Evolutionary conservation across 2,329 filamentous ascomycete genomes (phyloP), one percentile per base, ranked within the genome.

Genomic region (Xylaria sp.): DNA sequence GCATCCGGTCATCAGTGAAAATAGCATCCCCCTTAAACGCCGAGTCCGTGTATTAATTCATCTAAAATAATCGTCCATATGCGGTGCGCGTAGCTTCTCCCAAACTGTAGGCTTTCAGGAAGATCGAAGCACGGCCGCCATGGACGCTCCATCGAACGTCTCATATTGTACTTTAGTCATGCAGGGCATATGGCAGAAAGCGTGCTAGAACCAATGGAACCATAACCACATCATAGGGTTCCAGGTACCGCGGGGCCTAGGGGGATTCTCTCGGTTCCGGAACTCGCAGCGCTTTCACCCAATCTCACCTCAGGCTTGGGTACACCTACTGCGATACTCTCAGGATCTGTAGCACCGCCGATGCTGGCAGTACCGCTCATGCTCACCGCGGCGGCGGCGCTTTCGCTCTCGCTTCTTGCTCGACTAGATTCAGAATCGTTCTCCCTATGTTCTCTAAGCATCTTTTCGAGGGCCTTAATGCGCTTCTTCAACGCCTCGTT

Each of bases 401-500:
- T 87, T 15, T 80, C 81, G 66, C 86, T 89, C 69, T 84, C 86
- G 66, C 85, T 87, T 63, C 85, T 65, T 25, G 67, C 68, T 41
- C 76, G 72, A 25, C 69, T 70, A 6, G 58, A 62, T 43, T 68
- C 68, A 1, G 69, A 39, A 45, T 86, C 85, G 71, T 84, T 84
- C 43, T 81, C 78, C 39, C 83, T 79, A 12, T 83, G 78, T 56
- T 86, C 84, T 7, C 83, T 80, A 8, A 90, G 80, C 69, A 83
- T 79, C 43, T 83, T 81, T 79, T 91, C 89, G 12, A 91, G 78
- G 50, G 91, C 89, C 53, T 87, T 83, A 66, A 91, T 86, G 15
- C 86, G 83, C 63, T 84, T 82, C 80, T 89, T 89, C 53, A 91
- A 78, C 0, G 78, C 76, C 60, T 91, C 89, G 67, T 91, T 91